A percentile compares a stretch with the other conserved stretches of the same genome.
Conservation (phyloP, 2,329 filamentous ascomycete genomes). For the Trichophyton rubrum region DNA sequence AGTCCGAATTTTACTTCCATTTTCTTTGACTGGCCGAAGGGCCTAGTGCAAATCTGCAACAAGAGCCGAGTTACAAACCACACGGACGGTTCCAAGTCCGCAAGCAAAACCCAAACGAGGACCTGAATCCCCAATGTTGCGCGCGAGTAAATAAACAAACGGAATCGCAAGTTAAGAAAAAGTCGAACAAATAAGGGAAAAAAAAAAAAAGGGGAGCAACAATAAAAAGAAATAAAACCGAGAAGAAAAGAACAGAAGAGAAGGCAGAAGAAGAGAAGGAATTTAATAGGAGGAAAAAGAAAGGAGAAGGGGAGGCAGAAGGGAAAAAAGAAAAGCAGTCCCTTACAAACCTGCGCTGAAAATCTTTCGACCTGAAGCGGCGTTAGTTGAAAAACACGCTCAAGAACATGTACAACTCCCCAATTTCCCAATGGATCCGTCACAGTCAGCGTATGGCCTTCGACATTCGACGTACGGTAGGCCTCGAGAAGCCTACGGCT, state of each 20-base stretch:
- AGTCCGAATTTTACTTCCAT: background rate
- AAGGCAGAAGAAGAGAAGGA: background rate
- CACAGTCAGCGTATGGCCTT: slow-evolving; percentile 1
- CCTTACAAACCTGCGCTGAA: background rate
- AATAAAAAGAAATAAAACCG: background rate
- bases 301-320: background rate
- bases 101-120: background rate
- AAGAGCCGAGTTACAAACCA: background rate
- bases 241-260: background rate
- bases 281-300: background rate
- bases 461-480: background rate
- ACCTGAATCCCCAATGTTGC: background rate
- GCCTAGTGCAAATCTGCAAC: background rate
- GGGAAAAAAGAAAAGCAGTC: background rate
- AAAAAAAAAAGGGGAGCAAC: background rate
- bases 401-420: background rate
- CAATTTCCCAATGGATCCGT: background rate
- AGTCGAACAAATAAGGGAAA: background rate
- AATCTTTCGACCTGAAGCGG: slow-evolving; percentile 1
- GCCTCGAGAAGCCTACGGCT: background rate
- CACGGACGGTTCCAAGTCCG: background rate
- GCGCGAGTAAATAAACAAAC: background rate
- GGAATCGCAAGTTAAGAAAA: background rate
- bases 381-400: background rate
- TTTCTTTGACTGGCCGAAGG: background rate